Conservation (phyloP, 2,329 filamentous ascomycete genomes). For the Colletotrichum acutatum region DNA sequence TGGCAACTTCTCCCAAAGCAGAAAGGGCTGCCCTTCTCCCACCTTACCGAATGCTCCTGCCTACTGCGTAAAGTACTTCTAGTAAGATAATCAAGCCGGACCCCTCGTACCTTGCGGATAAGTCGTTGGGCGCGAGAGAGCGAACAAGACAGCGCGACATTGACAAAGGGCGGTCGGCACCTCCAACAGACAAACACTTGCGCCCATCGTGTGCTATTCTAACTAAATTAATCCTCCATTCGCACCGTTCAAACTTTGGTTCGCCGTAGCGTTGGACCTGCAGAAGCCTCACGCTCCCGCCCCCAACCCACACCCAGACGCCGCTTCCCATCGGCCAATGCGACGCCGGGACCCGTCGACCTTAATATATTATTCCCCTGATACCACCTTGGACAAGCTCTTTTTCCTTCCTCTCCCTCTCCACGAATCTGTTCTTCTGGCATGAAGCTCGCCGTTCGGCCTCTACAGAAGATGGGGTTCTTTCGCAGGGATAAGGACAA, state of each 20-base stretch:
- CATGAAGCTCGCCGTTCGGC: constrained; percentile 35
- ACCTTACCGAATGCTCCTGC: neutral
- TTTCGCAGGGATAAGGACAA: constrained; percentile 36
- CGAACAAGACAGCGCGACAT: constrained; percentile 7
- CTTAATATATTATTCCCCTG: constrained; percentile 33
- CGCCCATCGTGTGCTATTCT: neutral
- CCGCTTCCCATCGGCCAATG: constrained; percentile 26
- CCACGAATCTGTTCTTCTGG: neutral
- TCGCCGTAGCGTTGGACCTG: constrained; percentile 27
- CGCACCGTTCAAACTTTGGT: constrained; percentile 24
- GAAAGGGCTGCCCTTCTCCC: neutral
- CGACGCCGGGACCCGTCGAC: constrained; percentile 26
- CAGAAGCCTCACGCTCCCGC: constrained; percentile 19
- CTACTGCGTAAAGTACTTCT: neutral
- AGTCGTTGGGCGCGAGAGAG: neutral
- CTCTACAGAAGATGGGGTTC: constrained; percentile 34
- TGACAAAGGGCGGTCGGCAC: neutral
- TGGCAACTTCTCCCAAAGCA: constrained; percentile 15
- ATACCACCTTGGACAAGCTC: constrained; percentile 14
- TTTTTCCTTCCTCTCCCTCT: neutral
- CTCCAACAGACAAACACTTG: neutral
- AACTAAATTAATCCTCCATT: neutral
- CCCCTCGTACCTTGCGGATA: neutral
- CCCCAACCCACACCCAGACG: constrained; percentile 23
- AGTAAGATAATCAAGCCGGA: neutral